Evolutionary conservation across 257 asterid species (phyloP).

Genomic region (Salvia hispanica): DNA sequence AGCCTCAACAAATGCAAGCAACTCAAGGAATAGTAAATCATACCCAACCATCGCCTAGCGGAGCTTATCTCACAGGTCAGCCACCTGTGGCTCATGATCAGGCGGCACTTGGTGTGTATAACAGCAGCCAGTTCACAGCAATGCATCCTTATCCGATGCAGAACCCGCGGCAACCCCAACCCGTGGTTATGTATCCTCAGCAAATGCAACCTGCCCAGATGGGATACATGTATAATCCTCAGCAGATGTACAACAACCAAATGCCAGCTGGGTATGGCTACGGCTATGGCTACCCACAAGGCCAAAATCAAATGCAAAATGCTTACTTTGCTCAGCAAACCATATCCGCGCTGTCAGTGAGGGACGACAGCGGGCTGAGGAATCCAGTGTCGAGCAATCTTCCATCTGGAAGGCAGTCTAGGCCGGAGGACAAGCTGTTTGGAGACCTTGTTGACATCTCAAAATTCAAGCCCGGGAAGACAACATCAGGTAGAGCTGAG

Average conservation of each 20-base stretch:
- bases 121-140: constrained; percentile 41
- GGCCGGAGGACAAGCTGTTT: constrained; percentile 74
- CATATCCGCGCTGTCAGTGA: constrained; percentile 69
- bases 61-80: constrained; percentile 46
- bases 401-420: constrained; percentile 67
- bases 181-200: constrained; percentile 66
- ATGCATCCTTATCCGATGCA: constrained; percentile 43
- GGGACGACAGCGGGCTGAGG: constrained; percentile 57
- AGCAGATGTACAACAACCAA: constrained; percentile 71
- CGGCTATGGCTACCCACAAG: constrained; percentile 47
- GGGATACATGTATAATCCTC: constrained; percentile 79
- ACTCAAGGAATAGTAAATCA: constrained; percentile 37
- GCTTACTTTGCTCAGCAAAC: constrained; percentile 66
- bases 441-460: constrained; percentile 63
- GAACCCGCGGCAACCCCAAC: constrained; percentile 6
- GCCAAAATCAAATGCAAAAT: constrained; percentile 64
- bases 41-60: constrained; percentile 47
- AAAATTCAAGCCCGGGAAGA: constrained; percentile 49
- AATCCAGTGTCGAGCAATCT: constrained; percentile 48
- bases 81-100: constrained; percentile 45
- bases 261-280: constrained; percentile 55
- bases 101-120: constrained; percentile 44
- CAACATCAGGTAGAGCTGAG: constrained; percentile 46
- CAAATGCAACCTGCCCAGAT: constrained; percentile 64
- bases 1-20: constrained; percentile 53